Evolutionary conservation across 2,329 filamentous ascomycete species (phyloP).

Genomic region (Metarhizium rileyi): DNA sequence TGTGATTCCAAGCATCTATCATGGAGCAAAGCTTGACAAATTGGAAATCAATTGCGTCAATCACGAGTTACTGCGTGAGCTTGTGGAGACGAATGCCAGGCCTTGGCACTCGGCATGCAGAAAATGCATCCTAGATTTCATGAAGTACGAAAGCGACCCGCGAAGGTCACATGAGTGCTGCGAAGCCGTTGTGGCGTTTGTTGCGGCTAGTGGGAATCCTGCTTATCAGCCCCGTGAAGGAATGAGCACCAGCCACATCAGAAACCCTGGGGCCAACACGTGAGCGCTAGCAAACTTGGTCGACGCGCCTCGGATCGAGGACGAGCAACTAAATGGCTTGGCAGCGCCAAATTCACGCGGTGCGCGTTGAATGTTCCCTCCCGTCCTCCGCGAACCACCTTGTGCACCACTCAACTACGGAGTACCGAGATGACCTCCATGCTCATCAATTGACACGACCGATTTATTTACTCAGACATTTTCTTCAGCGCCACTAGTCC

Average conservation of each 20-base stretch:
- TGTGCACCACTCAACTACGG: background rate
- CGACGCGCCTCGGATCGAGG: constrained; percentile 10
- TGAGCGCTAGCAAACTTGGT: background rate
- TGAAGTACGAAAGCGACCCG: too few species aligned
- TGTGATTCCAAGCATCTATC: too few species aligned
- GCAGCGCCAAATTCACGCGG: constrained; percentile 24
- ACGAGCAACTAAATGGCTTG: background rate
- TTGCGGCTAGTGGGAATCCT: too few species aligned
- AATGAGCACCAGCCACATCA: background rate
- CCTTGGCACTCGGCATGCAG: too few species aligned
- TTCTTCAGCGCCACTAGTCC: background rate
- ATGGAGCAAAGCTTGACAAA: too few species aligned
- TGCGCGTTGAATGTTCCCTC: constrained; percentile 16
- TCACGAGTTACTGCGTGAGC: too few species aligned
- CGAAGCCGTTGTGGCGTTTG: too few species aligned
- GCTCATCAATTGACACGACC: background rate
- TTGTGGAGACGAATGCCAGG: too few species aligned
- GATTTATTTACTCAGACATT: background rate
- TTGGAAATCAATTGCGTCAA: too few species aligned
- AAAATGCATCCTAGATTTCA: too few species aligned
- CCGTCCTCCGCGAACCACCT: background rate
- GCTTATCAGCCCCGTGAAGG: background rate
- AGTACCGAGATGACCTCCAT: background rate
- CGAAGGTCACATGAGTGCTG: too few species aligned
- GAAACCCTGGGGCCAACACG: background rate